Evolutionary conservation across 345 rosid species (phyloP), one percentile per base, ranked within the genome.

Genomic region (Populus ilicifolia): DNA sequence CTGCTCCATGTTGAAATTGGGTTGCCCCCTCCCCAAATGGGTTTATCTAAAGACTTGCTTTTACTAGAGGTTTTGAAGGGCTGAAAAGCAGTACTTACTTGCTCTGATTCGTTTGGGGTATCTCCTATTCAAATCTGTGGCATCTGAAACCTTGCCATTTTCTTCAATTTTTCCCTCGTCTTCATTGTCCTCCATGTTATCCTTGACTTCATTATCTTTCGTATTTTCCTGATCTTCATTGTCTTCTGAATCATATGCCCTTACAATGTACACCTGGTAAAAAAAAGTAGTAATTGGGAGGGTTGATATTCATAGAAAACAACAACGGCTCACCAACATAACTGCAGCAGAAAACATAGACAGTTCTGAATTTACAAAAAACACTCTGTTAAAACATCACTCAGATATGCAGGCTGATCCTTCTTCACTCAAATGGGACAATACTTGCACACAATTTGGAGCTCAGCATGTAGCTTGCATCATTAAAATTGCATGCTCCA

Each of bases 241-340:
- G 67, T 81, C 82, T 43, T 71, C 88, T 13, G 79, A 71, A 21
- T 67, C 77, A 29, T 81, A 77, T 65, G 81, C 90, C 77, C 87
- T 81, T 71, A 85, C 63, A 38, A 87, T 85, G 67, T 81, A 76
- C 27, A 85, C 88, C 89, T 85, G 62, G 36, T 4, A 64, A 64
- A 30, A 30, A 64, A 29, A 7, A 16, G 36, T 10, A 39, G 43
- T 39, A 11, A 30, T 2, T 3, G 68, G 11, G 30, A 14, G 8
- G 3, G 6, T 64, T 11, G 13, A 27, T 35, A 64, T 0, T 4
- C 6, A 27, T 16, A 64, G 16, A 23, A 61, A 20, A 61, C 66
- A 18, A 5, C 25, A 5, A 25, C 14, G 27, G 14, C 8, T 64
- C 13, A 11, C 36, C 29, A 64, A 0, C 10, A 59, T 4, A 20